Base-by-base conservation (phyloP, 352 stramenopile species). In the Hyaloperonospora brassicae region DNA sequence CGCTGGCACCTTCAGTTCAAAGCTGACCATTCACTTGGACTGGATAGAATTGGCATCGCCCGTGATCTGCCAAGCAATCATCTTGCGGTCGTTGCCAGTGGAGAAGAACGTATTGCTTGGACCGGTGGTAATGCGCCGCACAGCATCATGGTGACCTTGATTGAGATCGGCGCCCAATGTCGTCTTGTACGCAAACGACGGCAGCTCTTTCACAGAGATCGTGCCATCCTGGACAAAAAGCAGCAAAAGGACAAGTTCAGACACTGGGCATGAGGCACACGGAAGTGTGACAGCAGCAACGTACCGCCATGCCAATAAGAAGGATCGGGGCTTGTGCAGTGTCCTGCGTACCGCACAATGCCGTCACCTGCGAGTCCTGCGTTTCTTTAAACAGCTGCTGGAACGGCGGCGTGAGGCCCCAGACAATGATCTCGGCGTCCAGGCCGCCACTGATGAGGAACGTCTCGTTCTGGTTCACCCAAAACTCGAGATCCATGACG, bases 401-500 rank as follows among this genome's bases (percentile, higher is more conserved):
- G 61, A 93, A 91, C 12, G 81, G 79, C 21, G 76, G 79, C 17
- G 73, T 68, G 47, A 93, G 75, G 43, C 76, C 73, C 84, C 84
- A 93, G 30, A 93, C 79, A 31, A 89, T 89, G 54, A 93, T 79
- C 59, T 92, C 76, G n/a, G 63, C 70, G 49, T 93, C 84, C 45
- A 91, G 55, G 25, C 79, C 81, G 47, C 77, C 79, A 40, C 80
- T 91, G 48, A 93, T 91, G 34, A 93, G 76, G 61, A 88, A 93
- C n/a, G 76, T 85, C 66, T 93, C 84, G 55, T 66, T 76, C 27
- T 81, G 68, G 63, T 89, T 93, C 38, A 90, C 79, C 84, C 81
- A 93, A 48, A 93, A 84, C 51, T 93, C 83, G 22, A 93, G 61
- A 62, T 93, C 84, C 78, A 89, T 91, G 35, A 93, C 81, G 5